These are phyloP conservation scores for Priceomyces fermenticarens DNA, from an alignment of 805 yeast genomes.

Conservation along the genomic window DNA sequence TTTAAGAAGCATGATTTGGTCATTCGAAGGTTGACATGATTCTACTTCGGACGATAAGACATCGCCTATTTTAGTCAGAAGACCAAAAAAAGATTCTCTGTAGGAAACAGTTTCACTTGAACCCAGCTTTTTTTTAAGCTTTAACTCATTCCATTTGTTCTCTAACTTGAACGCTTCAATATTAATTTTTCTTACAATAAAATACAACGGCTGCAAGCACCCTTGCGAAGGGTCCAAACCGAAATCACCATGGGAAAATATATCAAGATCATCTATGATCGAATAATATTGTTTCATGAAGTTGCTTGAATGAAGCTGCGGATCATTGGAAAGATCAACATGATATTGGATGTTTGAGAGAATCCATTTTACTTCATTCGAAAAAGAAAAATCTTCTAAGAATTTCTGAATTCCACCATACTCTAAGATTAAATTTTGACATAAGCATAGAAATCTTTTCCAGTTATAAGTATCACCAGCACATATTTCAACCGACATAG, in stretches of 20 bases:
- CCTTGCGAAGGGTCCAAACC: slow-evolving; percentile 27
- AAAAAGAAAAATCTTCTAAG: slow-evolving; percentile 9
- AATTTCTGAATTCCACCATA: slow-evolving; percentile 16
- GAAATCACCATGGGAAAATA: slow-evolving; percentile 14
- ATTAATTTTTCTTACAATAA: slow-evolving; percentile 15
- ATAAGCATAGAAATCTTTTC: background rate
- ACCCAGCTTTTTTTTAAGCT: background rate
- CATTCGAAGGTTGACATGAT: background rate
- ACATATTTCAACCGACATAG: background rate
- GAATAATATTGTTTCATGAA: slow-evolving; percentile 12
- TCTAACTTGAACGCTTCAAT: slow-evolving; percentile 2
- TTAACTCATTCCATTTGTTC: background rate
- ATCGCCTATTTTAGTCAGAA: too few species aligned
- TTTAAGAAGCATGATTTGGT: too few species aligned
- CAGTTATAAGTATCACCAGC: background rate
- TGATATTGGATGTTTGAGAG: slow-evolving; percentile 18
- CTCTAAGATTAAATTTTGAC: slow-evolving; percentile 7
- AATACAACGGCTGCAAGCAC: slow-evolving; percentile 15
- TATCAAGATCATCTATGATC: slow-evolving; percentile 8
- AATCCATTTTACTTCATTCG: slow-evolving; percentile 4
- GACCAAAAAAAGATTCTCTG: too few species aligned
- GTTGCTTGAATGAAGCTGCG: slow-evolving; percentile 14
- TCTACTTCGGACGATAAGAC: background rate
- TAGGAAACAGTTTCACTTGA: background rate
- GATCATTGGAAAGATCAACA: slow-evolving; percentile 16